A percentile compares a stretch with the other conserved stretches of the same genome.
Evolutionary conservation across 805 yeast genomes (phyloP).

Genomic region (Zygosaccharomyces rouxii): DNA sequence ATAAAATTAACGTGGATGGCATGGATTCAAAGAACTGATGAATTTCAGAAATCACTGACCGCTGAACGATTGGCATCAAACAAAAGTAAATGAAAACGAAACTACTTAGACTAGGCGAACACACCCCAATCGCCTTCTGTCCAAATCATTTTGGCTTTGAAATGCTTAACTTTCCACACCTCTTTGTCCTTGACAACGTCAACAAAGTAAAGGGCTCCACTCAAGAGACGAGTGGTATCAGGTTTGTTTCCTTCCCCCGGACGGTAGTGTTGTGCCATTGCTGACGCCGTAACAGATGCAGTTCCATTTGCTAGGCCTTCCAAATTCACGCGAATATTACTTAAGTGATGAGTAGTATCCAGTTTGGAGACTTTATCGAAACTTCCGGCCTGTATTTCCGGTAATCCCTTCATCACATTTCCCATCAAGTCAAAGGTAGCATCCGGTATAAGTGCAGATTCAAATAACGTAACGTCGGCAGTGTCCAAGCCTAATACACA

Average conservation of each 20-base stretch:
- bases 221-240: slow-evolving; percentile 1
- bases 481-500: slow-evolving; percentile 4
- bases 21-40: no score
- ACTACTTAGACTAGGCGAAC: not conserved
- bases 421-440: slow-evolving; percentile 3
- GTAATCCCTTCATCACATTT: slow-evolving; percentile 3
- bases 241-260: slow-evolving; percentile 4
- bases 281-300: slow-evolving; percentile 6
- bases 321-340: slow-evolving; percentile 7
- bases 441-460: slow-evolving; percentile 6
- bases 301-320: not conserved
- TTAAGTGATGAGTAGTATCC: slow-evolving; percentile 7
- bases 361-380: slow-evolving; percentile 5
- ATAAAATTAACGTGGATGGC: no score
- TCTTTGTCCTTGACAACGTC: slow-evolving; percentile 3
- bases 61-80: no score
- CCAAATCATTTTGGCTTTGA: slow-evolving; percentile 5
- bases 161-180: slow-evolving; percentile 6
- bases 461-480: slow-evolving; percentile 1
- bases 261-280: slow-evolving; percentile 9
- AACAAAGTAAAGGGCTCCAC: slow-evolving; percentile 3
- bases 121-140: slow-evolving; percentile 4
- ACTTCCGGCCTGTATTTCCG: slow-evolving; percentile 2
- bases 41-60: no score
- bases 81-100: not conserved